These are phyloP conservation scores for Beauveria australis DNA, from an alignment of 2,329 filamentous ascomycete species.

Conservation along the genomic window DNA sequence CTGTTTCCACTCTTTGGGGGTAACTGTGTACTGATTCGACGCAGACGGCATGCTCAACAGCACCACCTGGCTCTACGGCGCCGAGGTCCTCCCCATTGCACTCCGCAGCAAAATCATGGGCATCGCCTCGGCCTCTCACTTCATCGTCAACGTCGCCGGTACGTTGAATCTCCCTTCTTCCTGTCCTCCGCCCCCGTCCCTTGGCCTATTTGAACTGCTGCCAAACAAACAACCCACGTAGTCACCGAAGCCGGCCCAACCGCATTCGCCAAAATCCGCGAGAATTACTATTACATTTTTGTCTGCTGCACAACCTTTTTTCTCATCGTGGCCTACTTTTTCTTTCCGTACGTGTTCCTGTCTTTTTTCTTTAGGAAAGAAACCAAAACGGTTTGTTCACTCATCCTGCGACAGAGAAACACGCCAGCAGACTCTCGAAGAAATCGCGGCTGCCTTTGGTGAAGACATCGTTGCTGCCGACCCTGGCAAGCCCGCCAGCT, in stretches of 20 bases:
- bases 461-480: slow-evolving; percentile 30
- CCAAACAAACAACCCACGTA: slow-evolving; percentile 15
- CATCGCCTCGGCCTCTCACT: slow-evolving; percentile 43
- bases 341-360: slow-evolving; percentile 32
- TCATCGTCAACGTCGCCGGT: slow-evolving; percentile 41
- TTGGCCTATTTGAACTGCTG: no score
- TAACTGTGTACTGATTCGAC: not conserved
- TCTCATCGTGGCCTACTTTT: slow-evolving; percentile 42
- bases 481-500: not conserved
- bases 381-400: not conserved
- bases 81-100: slow-evolving; percentile 45
- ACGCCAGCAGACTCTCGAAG: slow-evolving; percentile 38
- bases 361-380: not conserved
- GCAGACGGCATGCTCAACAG: slow-evolving; percentile 41
- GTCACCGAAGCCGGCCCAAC: slow-evolving; percentile 46
- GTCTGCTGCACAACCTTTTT: slow-evolving; percentile 45
- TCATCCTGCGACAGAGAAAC: slow-evolving; percentile 26
- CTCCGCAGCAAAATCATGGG: slow-evolving; percentile 49
- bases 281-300: slow-evolving; percentile 55
- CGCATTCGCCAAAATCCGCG: slow-evolving; percentile 47
- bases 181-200: no score
- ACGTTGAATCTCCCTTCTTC: not conserved
- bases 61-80: slow-evolving; percentile 47
- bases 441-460: slow-evolving; percentile 40
- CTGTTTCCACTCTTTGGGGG: not conserved